A percentile compares a stretch with the other conserved stretches of the same genome.
Evolutionary conservation across 2,329 filamentous ascomycete species (phyloP).

Genomic region (Aspergillus brasiliensis): DNA sequence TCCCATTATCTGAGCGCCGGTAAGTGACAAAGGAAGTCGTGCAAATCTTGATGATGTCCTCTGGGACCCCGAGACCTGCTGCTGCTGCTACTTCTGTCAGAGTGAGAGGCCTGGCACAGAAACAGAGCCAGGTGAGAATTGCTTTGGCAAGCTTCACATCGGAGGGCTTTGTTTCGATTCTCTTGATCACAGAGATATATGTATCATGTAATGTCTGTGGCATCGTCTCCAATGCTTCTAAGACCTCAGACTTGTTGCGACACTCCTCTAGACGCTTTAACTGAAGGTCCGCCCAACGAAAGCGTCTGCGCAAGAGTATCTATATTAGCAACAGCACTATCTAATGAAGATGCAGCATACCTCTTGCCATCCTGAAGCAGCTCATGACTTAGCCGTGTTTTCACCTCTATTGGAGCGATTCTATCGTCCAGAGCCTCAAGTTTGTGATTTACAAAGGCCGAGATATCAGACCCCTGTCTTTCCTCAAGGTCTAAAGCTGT

Average conservation of each 20-base stretch:
- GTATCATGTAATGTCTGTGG: neutral
- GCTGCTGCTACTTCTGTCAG: neutral
- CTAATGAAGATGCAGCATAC: neutral
- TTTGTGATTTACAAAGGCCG: neutral
- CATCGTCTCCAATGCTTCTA: neutral
- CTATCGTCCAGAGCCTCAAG: neutral
- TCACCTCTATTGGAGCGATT: neutral
- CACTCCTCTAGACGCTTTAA: neutral
- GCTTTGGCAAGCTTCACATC: too few species aligned
- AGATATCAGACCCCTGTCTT: neutral
- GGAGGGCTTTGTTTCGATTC: neutral
- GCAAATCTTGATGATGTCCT: neutral
- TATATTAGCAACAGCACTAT: neutral
- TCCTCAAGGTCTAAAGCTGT: neutral
- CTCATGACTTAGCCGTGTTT: neutral
- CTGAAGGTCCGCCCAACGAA: constrained; percentile 7
- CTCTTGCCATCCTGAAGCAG: neutral
- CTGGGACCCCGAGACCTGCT: neutral
- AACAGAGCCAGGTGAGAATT: neutral
- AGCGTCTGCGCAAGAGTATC: neutral
- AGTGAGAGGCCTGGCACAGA: neutral
- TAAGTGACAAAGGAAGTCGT: neutral
- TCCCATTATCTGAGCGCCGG: neutral
- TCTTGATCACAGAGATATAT: neutral
- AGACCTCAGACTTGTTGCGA: neutral